Conservation (phyloP, 805 yeast species). For the Saccharomycopsis selenospora region DNA sequence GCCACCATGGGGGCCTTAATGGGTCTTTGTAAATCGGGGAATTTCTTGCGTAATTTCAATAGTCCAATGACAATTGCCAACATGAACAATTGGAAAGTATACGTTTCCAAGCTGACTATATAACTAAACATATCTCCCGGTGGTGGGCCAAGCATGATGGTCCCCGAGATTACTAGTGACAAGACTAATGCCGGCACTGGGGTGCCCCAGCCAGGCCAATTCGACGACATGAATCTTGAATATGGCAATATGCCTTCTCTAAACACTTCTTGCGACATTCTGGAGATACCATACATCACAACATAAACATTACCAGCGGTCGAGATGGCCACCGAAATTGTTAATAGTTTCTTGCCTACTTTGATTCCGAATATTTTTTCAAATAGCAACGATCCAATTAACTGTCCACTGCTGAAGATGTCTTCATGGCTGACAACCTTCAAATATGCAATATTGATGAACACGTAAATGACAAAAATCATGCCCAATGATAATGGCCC, state of each 20-base stretch:
- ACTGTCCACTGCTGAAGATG: constrained; percentile 46
- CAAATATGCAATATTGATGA: constrained; percentile 51
- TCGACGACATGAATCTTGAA: constrained; percentile 44
- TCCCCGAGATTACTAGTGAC: constrained; percentile 28
- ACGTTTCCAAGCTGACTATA: constrained; percentile 19
- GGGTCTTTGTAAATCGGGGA: constrained; percentile 18
- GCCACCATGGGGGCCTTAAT: constrained; percentile 18
- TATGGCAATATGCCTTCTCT: constrained; percentile 57
- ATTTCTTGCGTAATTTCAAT: constrained; percentile 17
- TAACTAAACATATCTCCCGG: constrained; percentile 22
- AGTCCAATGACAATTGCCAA: constrained; percentile 17
- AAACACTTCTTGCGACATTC: constrained; percentile 60
- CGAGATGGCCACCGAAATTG: constrained; percentile 52
- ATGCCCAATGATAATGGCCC: constrained; percentile 49
- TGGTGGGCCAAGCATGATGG: constrained; percentile 17
- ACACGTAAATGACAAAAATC: constrained; percentile 41
- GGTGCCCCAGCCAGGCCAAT: constrained; percentile 44
- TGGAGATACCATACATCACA: constrained; percentile 48
- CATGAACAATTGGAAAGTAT: constrained; percentile 17
- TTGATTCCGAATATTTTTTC: constrained; percentile 46
- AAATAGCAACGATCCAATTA: constrained; percentile 52
- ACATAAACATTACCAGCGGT: constrained; percentile 59
- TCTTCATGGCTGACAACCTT: constrained; percentile 48
- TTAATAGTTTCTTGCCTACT: constrained; percentile 47
- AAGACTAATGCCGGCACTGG: constrained; percentile 44